phyloP scores from a whole-genome alignment of 2,329 filamentous ascomycete genomes.

The Colletotrichum liriopes region DNA sequence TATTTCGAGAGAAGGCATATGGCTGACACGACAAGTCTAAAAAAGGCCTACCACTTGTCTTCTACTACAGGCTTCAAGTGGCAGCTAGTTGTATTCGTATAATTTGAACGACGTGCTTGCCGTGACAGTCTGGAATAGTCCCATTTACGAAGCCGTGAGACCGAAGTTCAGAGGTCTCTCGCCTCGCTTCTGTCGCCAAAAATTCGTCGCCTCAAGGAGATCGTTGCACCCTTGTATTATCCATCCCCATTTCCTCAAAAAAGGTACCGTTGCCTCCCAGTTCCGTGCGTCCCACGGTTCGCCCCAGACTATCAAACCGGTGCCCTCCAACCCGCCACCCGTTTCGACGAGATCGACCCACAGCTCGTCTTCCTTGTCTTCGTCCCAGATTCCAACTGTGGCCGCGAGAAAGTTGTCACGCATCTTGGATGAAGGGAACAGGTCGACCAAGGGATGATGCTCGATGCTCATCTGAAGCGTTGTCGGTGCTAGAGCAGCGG shows the following conservation, averaged over 20 bases:
- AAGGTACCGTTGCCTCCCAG: slow-evolving; percentile 64
- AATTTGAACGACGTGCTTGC: too few relatives aligned
- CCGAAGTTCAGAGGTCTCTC: slow-evolving; percentile 2
- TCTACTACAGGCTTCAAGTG: too few relatives aligned
- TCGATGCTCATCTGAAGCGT: slow-evolving; percentile 46
- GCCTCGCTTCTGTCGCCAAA: slow-evolving; percentile 47
- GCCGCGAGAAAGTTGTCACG: slow-evolving; percentile 48
- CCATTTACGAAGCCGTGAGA: too few relatives aligned
- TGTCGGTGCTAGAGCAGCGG: slow-evolving; percentile 47
- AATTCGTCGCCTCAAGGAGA: slow-evolving; percentile 54
- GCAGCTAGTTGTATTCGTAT: too few relatives aligned
- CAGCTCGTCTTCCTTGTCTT: slow-evolving; percentile 9
- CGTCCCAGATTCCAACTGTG: background rate
- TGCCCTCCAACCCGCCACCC: background rate
- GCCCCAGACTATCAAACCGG: slow-evolving; percentile 60
- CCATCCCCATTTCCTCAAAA: slow-evolving; percentile 62
- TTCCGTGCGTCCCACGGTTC: slow-evolving; percentile 58
- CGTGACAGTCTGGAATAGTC: too few relatives aligned
- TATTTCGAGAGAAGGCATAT: too few relatives aligned
- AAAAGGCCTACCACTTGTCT: too few relatives aligned
- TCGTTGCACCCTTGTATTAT: slow-evolving; percentile 55
- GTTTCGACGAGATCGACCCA: slow-evolving; percentile 8
- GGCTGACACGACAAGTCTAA: too few relatives aligned
- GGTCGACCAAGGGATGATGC: slow-evolving; percentile 53
- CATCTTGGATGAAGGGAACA: slow-evolving; percentile 49